These are phyloP conservation scores for Emiliania huxleyi DNA, from an alignment of 78 protist genomes.

Conservation along the genomic window DNA sequence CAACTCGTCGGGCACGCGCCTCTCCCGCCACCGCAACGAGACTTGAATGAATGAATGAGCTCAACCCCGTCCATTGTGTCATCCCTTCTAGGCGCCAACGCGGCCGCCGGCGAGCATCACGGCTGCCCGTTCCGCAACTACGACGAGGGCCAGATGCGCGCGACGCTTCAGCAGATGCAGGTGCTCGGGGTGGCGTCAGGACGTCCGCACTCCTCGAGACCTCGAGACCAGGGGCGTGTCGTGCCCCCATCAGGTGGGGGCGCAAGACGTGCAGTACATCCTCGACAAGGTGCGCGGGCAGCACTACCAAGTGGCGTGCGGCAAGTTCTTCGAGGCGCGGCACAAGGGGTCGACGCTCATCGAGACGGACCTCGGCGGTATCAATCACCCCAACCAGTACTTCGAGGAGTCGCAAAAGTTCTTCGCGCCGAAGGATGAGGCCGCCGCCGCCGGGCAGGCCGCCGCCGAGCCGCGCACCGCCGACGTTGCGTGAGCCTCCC, in stretches of 20 bases:
- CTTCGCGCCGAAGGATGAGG: neutral
- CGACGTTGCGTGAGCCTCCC: too few species aligned
- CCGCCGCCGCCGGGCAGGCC: too few species aligned
- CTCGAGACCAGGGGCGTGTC: too few species aligned
- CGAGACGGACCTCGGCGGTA: neutral
- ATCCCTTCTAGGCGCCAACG: neutral
- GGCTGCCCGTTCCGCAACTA: slow-evolving; percentile 72
- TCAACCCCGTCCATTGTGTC: too few species aligned
- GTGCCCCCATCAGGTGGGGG: too few species aligned
- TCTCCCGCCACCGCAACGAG: too few species aligned
- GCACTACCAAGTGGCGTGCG: slow-evolving; percentile 65
- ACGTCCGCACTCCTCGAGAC: neutral
- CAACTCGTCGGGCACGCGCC: too few species aligned
- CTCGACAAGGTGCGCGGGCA: slow-evolving; percentile 26
- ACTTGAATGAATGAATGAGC: too few species aligned
- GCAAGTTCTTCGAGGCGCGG: slow-evolving; percentile 48
- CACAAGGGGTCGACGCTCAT: slow-evolving; percentile 8
- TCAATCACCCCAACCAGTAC: slow-evolving; percentile 23
- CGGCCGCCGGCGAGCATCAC: slow-evolving; percentile 53
- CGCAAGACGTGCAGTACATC: neutral
- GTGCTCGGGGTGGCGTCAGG: too few species aligned
- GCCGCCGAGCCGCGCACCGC: too few species aligned
- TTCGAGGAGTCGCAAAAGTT: neutral
- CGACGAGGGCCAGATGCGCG: slow-evolving; percentile 29
- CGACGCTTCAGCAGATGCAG: neutral